Evolutionary conservation across 1,139 yeast species (phyloP).

Genomic region (Taphrina sp.): DNA sequence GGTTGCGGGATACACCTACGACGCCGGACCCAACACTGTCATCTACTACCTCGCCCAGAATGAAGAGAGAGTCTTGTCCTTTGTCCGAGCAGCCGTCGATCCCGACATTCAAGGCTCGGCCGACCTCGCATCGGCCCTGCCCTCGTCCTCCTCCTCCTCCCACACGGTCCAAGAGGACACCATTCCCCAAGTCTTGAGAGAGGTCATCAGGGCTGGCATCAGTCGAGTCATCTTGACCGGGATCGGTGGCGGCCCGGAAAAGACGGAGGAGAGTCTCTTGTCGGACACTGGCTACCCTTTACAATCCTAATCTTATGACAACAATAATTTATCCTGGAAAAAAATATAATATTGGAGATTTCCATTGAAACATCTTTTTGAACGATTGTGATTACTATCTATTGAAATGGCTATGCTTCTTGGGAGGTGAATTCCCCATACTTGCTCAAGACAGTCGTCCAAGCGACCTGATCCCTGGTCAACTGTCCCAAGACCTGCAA

Average conservation of each 20-base stretch:
- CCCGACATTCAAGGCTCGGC: conserved; percentile 67
- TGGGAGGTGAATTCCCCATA: conserved; percentile 34
- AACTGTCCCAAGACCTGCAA: conserved; percentile 65
- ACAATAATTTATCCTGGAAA: no score
- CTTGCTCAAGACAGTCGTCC: conserved; percentile 33
- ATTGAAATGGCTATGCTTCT: neutral
- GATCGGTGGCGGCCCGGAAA: conserved; percentile 79
- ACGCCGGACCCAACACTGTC: conserved; percentile 99
- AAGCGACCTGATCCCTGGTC: conserved; percentile 21
- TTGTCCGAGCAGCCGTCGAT: conserved; percentile 49
- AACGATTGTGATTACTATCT: no score
- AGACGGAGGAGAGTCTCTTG: conserved; percentile 32
- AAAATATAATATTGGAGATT: neutral
- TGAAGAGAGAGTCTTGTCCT: conserved; percentile 57
- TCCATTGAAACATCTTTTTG: neutral
- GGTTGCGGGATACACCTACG: conserved; percentile 93
- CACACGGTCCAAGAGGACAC: conserved; percentile 55
- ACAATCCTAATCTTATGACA: no score
- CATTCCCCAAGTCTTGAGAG: conserved; percentile 66
- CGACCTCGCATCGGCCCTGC: conserved; percentile 44
- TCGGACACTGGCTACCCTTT: no score
- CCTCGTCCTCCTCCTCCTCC: conserved; percentile 44
- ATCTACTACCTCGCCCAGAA: conserved; percentile 76
- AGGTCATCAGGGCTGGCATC: conserved; percentile 68
- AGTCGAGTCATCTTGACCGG: conserved; percentile 76